Percentiles rank a stretch among this genome's conserved stretches.
These are phyloP conservation scores for Waltiozyma solani DNA, from an alignment of 1,139 yeast species.

Conservation along the genomic window DNA sequence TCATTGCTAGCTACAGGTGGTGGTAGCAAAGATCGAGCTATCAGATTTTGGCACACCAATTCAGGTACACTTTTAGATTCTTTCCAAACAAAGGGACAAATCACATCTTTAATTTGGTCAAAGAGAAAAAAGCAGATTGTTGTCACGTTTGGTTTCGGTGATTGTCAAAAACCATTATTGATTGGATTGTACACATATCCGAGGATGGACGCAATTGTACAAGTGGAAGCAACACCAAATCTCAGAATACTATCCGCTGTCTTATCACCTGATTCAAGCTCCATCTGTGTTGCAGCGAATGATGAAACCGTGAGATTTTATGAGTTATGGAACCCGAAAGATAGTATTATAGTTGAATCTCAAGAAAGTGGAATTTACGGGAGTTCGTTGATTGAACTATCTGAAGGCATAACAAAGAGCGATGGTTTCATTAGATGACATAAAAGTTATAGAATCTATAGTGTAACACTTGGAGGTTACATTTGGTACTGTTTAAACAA, in stretches of 20 bases:
- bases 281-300: conserved; percentile 64
- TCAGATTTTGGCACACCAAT: conserved; percentile 73
- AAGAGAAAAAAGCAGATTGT: conserved; percentile 47
- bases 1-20: conserved; percentile 75
- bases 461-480: no score
- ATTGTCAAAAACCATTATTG: conserved; percentile 33
- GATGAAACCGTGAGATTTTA: conserved; percentile 72
- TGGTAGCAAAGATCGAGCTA: conserved; percentile 62
- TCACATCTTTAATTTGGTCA: conserved; percentile 78
- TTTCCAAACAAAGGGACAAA: conserved; percentile 54
- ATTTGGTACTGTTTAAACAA: no score
- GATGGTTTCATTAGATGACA: conserved; percentile 21
- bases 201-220: conserved; percentile 35
- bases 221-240: conserved; percentile 42
- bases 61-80: conserved; percentile 61
- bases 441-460: no score
- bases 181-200: conserved; percentile 62
- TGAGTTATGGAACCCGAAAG: conserved; percentile 46
- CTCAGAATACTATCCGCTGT: conserved; percentile 58
- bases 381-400: conserved; percentile 46
- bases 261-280: conserved; percentile 48
- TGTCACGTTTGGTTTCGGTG: conserved; percentile 77
- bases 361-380: conserved; percentile 39
- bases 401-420: conserved; percentile 38
- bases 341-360: conserved; percentile 25